A percentile compares a stretch with the other conserved stretches of the same genome.
Evolutionary conservation across 495 filamentous ascomycete species (phyloP).

Genomic region (Lasiosphaeria miniovina): DNA sequence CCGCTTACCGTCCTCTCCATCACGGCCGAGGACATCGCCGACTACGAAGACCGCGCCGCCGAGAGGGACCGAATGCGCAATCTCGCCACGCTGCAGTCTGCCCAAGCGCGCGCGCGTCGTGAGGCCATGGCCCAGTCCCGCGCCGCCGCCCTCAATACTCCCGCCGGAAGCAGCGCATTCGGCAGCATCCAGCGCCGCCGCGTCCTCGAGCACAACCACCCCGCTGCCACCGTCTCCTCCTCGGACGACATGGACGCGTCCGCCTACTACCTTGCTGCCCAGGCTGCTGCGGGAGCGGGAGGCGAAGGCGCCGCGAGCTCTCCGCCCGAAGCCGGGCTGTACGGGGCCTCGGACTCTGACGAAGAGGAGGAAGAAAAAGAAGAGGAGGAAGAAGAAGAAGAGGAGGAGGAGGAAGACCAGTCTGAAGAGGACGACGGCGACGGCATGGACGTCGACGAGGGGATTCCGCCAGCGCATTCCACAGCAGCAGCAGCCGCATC

Average conservation of each 20-base stretch:
- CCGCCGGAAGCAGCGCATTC: neutral
- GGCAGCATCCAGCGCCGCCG: neutral
- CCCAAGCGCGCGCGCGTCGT: constrained; percentile 26
- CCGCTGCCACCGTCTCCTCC: neutral
- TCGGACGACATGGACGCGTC: neutral
- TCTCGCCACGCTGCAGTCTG: constrained; percentile 19
- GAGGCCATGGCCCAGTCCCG: constrained; percentile 16
- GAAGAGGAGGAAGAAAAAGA: constrained; percentile 14
- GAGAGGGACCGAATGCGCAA: constrained; percentile 26
- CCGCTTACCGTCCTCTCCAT: constrained; percentile 74
- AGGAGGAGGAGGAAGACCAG: constrained; percentile 13
- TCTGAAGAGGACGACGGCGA: constrained; percentile 30
- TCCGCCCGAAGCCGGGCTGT: neutral
- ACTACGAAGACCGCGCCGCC: constrained; percentile 63
- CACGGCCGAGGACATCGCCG: constrained; percentile 72
- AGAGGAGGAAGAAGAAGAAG: constrained; percentile 25
- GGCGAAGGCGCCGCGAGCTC: neutral
- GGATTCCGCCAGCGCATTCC: neutral
- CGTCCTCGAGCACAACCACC: neutral
- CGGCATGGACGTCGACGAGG: constrained; percentile 21
- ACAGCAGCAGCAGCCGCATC: no score
- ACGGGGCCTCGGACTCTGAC: constrained; percentile 20
- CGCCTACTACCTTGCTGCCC: neutral
- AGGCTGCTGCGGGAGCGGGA: neutral
- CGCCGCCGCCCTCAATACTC: neutral